Conservation (phyloP, 805 yeast genomes). For the Starmerella floricola region DNA sequence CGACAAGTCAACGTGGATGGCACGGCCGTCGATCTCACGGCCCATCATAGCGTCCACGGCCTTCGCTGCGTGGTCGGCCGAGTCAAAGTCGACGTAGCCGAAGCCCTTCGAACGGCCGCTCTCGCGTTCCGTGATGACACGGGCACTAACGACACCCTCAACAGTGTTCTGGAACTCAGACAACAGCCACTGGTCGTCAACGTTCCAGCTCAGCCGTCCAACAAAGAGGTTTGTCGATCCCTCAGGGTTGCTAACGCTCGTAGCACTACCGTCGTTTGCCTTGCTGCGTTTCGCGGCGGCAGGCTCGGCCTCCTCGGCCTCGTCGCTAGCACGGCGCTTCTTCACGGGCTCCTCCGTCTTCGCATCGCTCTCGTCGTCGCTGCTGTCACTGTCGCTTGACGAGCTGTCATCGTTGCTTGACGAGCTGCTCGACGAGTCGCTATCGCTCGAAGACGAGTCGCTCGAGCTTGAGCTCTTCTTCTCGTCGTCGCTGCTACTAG, state of each 20-base stretch:
- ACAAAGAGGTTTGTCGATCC: slow-evolving; percentile 88
- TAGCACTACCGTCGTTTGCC: slow-evolving; percentile 22
- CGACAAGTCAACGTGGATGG: slow-evolving; percentile 85
- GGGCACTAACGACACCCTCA: slow-evolving; percentile 77
- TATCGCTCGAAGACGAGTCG: too few relatives aligned
- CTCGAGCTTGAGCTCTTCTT: neutral
- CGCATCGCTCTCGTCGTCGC: slow-evolving; percentile 5
- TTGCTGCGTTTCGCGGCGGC: slow-evolving; percentile 37
- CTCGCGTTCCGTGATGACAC: slow-evolving; percentile 88
- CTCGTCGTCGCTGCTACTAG: slow-evolving; percentile 15
- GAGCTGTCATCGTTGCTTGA: too few relatives aligned
- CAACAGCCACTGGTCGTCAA: slow-evolving; percentile 89
- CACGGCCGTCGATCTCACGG: slow-evolving; percentile 92
- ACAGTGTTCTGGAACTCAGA: slow-evolving; percentile 61
- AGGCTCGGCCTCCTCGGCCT: slow-evolving; percentile 27
- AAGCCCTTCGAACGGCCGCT: slow-evolving; percentile 92
- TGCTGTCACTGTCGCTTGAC: neutral
- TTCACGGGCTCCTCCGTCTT: slow-evolving; percentile 16
- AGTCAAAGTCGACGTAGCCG: slow-evolving; percentile 82
- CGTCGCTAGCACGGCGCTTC: slow-evolving; percentile 19
- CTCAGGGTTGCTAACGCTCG: slow-evolving; percentile 27
- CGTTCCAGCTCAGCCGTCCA: slow-evolving; percentile 94
- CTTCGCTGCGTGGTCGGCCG: slow-evolving; percentile 65
- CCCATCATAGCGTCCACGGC: slow-evolving; percentile 82
- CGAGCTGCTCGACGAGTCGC: too few relatives aligned